Conservation (phyloP, 2,329 filamentous ascomycete species). For the Cladophialophora yegresii region DNA sequence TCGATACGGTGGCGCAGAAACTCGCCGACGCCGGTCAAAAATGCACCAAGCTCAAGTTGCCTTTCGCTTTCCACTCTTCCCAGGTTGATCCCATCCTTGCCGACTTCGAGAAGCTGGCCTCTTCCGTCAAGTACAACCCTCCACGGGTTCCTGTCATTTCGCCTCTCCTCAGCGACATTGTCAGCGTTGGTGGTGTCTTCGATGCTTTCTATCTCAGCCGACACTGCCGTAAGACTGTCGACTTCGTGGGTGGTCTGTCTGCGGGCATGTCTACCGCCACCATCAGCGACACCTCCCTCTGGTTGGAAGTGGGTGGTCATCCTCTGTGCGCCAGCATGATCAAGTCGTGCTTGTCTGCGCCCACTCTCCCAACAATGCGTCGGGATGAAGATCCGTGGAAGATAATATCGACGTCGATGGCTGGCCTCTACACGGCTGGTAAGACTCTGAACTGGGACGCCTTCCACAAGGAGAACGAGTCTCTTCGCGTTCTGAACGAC, state of each 20-base stretch:
- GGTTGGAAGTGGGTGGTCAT: constrained; percentile 53
- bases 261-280: constrained; percentile 41
- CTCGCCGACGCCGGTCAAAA: constrained; percentile 44
- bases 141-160: constrained; percentile 51
- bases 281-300: constrained; percentile 43
- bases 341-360: constrained; percentile 41
- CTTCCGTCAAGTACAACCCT: constrained; percentile 44
- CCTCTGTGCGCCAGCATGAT: constrained; percentile 52
- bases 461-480: constrained; percentile 52
- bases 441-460: constrained; percentile 48
- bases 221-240: constrained; percentile 50
- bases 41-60: constrained; percentile 47
- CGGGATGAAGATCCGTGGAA: constrained; percentile 49
- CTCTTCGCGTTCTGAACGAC: constrained; percentile 61
- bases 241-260: constrained; percentile 49
- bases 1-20: constrained; percentile 44
- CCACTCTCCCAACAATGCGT: constrained; percentile 45
- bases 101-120: constrained; percentile 44
- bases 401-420: constrained; percentile 43
- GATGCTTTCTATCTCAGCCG: constrained; percentile 46
- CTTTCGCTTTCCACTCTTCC: constrained; percentile 52
- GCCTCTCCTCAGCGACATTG: constrained; percentile 48
- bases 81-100: constrained; percentile 52
- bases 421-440: constrained; percentile 43
- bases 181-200: constrained; percentile 44